A percentile compares a stretch with the other conserved stretches of the same genome.
Evolutionary conservation across 495 filamentous ascomycete genomes (phyloP).

Genomic region (Penicillium lividum): DNA sequence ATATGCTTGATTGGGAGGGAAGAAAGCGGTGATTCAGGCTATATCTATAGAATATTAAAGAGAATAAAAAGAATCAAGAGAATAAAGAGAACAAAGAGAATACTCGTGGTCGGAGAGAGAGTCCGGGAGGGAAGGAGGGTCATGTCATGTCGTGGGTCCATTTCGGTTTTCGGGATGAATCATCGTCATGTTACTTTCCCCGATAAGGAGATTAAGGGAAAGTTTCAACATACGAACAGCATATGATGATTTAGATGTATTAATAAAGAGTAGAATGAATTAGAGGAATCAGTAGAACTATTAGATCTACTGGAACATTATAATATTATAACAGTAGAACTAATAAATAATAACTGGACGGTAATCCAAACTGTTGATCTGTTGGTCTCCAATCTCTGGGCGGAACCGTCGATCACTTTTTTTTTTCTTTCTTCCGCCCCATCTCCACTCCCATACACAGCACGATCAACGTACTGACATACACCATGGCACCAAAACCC

Average conservation of each 20-base stretch:
- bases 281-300: too few relatives aligned
- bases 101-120: slow-evolving; percentile 7
- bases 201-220: slow-evolving; percentile 2
- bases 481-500: slow-evolving; percentile 65
- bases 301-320: too few relatives aligned
- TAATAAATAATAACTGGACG: too few relatives aligned
- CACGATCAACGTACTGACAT: not conserved
- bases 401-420: slow-evolving; percentile 23
- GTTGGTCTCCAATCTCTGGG: slow-evolving; percentile 5
- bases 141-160: slow-evolving; percentile 28
- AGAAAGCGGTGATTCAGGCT: slow-evolving; percentile 10
- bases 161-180: slow-evolving; percentile 18
- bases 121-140: slow-evolving; percentile 10
- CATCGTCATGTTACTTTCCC: slow-evolving; percentile 13
- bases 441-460: not conserved
- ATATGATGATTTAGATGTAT: too few relatives aligned
- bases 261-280: too few relatives aligned
- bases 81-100: too few relatives aligned
- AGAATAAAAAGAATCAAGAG: not conserved
- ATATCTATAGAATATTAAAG: slow-evolving; percentile 8
- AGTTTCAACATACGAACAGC: not conserved
- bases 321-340: too few relatives aligned
- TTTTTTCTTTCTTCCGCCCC: slow-evolving; percentile 13
- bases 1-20: slow-evolving; percentile 25
- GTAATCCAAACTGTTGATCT: slow-evolving; percentile 8